phyloP scores from a whole-genome alignment of 75 land plant genomes.

The Ceratopteris richardii region DNA sequence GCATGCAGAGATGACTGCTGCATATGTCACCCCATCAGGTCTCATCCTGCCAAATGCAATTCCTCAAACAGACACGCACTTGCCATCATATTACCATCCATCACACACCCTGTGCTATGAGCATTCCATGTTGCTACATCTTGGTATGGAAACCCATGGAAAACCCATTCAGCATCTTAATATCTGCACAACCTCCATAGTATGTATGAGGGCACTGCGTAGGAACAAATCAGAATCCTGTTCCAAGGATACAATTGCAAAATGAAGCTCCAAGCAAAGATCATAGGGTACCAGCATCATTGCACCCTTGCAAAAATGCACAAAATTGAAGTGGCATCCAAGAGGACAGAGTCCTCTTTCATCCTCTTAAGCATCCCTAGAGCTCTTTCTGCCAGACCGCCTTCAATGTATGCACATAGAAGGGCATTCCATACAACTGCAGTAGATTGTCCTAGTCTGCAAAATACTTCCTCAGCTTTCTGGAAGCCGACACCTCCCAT shows the following conservation, averaged over 20 bases:
- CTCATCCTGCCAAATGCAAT: background rate
- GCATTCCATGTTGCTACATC: conserved; percentile 32
- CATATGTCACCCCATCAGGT: conserved; percentile 13
- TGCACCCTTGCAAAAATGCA: conserved; percentile 16
- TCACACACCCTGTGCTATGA: conserved; percentile 17
- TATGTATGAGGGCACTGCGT: conserved; percentile 15
- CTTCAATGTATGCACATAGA: conserved; percentile 8
- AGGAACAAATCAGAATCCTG: background rate
- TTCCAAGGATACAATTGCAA: background rate
- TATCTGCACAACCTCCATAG: conserved; percentile 23
- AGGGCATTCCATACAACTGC: conserved; percentile 18
- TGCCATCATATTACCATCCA: conserved; percentile 11
- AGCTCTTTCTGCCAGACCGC: background rate
- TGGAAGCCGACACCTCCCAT: conserved; percentile 3
- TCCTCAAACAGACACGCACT: conserved; percentile 7
- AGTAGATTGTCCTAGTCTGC: background rate
- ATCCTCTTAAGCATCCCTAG: conserved; percentile 4
- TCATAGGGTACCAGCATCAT: background rate
- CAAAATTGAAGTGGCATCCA: conserved; percentile 5
- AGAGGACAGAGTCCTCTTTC: background rate
- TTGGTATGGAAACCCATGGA: conserved; percentile 8
- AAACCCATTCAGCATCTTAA: conserved; percentile 7
- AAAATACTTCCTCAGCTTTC: conserved; percentile 3
- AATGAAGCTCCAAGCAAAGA: conserved; percentile 8
- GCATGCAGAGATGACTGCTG: conserved; percentile 37